Evolutionary conservation across 225 moss, liverwort and hornwort species (phyloP).

Genomic region (Straminergon stramineum): DNA sequence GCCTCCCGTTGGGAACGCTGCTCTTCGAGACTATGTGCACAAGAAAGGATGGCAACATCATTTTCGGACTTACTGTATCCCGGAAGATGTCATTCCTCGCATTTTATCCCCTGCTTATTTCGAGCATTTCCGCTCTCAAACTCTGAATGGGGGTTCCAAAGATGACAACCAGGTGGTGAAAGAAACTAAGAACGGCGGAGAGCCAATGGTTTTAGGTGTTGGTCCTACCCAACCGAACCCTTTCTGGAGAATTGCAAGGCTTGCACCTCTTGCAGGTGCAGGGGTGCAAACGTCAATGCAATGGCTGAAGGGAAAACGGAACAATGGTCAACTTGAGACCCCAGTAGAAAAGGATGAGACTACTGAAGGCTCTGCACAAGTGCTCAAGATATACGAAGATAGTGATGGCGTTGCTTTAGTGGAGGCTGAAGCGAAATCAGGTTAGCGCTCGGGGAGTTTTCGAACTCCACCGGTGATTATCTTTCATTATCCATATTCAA

Average conservation of each 20-base stretch:
- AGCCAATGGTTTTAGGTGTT: conserved; percentile 64
- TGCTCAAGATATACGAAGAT: conserved; percentile 51
- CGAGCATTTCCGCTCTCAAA: conserved; percentile 76
- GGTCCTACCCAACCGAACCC: conserved; percentile 58
- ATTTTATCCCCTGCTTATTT: conserved; percentile 98
- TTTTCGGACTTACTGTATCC: conserved; percentile 92
- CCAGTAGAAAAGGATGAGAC: conserved; percentile 14
- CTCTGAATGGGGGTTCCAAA: conserved; percentile 23
- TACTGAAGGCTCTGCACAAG: neutral
- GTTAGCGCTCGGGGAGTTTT: neutral
- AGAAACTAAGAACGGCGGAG: conserved; percentile 15
- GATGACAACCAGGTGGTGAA: conserved; percentile 19
- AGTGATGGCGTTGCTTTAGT: conserved; percentile 40
- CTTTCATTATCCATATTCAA: neutral
- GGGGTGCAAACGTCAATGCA: conserved; percentile 58
- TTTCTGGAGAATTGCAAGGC: conserved; percentile 77
- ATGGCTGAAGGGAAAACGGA: conserved; percentile 53
- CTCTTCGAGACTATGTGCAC: conserved; percentile 90
- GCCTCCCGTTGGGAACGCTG: conserved; percentile 97
- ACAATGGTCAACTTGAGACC: conserved; percentile 18
- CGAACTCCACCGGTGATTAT: neutral
- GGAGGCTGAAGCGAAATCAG: conserved; percentile 20
- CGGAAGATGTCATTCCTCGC: conserved; percentile 93
- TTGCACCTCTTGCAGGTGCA: conserved; percentile 67
- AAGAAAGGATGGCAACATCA: conserved; percentile 95